A percentile compares a stretch with the other conserved stretches of the same genome.
phyloP scores from a whole-genome alignment of 2,329 filamentous ascomycete species.

The Fusarium sulawesiense region DNA sequence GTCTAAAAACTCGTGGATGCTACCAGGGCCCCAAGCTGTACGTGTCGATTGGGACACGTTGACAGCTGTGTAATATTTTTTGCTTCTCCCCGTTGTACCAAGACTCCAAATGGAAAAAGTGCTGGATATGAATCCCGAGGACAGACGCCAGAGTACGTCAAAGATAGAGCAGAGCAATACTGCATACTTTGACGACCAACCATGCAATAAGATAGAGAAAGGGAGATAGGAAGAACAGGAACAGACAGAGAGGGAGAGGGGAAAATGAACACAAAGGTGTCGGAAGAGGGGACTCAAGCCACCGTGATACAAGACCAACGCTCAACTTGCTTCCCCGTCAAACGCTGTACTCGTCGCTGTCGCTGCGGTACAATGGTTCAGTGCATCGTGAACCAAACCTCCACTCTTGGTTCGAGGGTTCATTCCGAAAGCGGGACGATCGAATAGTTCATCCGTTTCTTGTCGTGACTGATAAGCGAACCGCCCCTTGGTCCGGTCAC shows the following conservation, averaged over 20 bases:
- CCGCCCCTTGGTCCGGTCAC: background rate
- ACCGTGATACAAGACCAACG: slow-evolving; percentile 35
- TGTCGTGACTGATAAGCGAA: slow-evolving; percentile 14
- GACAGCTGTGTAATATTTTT: background rate
- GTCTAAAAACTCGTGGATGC: slow-evolving; percentile 27
- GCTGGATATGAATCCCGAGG: background rate
- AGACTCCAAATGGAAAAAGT: slow-evolving; percentile 17
- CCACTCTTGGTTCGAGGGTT: background rate
- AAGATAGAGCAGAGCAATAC: slow-evolving; percentile 5
- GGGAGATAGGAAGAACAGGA: background rate
- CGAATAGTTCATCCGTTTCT: slow-evolving; percentile 21
- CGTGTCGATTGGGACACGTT: background rate
- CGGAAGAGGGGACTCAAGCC: slow-evolving; percentile 18
- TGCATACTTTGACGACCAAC: slow-evolving; percentile 21
- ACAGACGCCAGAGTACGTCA: slow-evolving; percentile 25
- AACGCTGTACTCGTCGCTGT: slow-evolving; percentile 29
- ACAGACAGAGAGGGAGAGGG: background rate
- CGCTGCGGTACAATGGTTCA: background rate
- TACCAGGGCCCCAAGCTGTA: slow-evolving; percentile 1
- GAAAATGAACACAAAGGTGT: background rate
- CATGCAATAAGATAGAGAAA: slow-evolving; percentile 13
- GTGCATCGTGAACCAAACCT: slow-evolving; percentile 1
- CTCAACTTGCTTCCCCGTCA: slow-evolving; percentile 35
- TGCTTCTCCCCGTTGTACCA: slow-evolving; percentile 2
- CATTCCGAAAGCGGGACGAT: slow-evolving; percentile 17